Evolutionary conservation across 2,329 filamentous ascomycete species (phyloP), one percentile per base, ranked within the genome.

Genomic region (Emergomyces orientalis): DNA sequence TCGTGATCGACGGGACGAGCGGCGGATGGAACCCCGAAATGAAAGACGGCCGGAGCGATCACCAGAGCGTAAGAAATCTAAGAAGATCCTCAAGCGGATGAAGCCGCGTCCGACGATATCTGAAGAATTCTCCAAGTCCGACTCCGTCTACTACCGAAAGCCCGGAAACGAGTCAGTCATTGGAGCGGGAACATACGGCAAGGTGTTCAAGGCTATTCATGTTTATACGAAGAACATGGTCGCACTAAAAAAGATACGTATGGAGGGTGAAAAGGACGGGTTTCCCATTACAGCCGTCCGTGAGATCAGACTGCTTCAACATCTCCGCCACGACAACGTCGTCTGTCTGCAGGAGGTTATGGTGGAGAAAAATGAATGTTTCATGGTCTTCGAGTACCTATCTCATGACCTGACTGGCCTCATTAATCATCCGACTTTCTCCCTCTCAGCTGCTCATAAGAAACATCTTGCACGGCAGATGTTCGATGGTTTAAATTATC

Each of bases 311-410:
- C 83, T 99, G 34, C 83, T 99, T 62, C 97, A 99, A 78, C 86
- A 97, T 69, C 81, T 99, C 19, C 91, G 88, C 19, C 94, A 97
- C 73, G 82, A 86, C 64, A 99, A 99, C 71, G 85, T 97, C 62
- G 81, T 99, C 63, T 86, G 85, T 66, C 80, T 99, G 56, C 88
- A 96, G 72, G 94, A 99, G 75, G 97, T 99, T 67, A 99, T 99
- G 94, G 94, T 99, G 1, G 94, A 99, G 77, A 90, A 88, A 72
- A 97, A 97, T 69, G 92, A 97, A 76, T 99, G 94, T 75, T 99
- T 96, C 77, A 99, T 99, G 94, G 94, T 99, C 2, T 99, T 99
- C 67, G 94, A 99, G 74, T 99, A 99, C 72, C 82, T 97, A 39
- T 93, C 94, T 1, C 94, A 99, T 74, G 94, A 99, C 74, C 80